A percentile compares a stretch with the other conserved stretches of the same genome.
phyloP scores from a whole-genome alignment of 768 basidiomycete genomes.

The Suillus hirtellus region DNA sequence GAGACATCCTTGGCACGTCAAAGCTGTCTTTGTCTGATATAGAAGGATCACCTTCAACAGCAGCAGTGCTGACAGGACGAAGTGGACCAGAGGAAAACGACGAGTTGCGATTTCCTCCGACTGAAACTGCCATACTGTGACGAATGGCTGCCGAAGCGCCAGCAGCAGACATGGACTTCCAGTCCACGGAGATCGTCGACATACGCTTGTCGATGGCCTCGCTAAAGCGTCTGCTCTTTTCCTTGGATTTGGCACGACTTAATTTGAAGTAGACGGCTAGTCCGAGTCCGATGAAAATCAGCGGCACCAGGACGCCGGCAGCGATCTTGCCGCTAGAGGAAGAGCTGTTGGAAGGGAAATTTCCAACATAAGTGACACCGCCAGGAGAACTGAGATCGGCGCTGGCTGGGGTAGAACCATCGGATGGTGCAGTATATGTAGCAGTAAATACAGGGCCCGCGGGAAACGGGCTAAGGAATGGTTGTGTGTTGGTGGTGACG shows the following conservation, averaged over 20 bases:
- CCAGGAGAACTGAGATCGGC: slow-evolving; percentile 41
- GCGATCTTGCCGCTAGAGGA: slow-evolving; percentile 60
- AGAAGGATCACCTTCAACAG: slow-evolving; percentile 41
- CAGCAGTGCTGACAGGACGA: slow-evolving; percentile 46
- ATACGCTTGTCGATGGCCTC: slow-evolving; percentile 78
- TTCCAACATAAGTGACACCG: slow-evolving; percentile 41
- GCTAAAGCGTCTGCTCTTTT: slow-evolving; percentile 60
- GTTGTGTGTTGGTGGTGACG: slow-evolving; percentile 47
- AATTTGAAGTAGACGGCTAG: slow-evolving; percentile 52
- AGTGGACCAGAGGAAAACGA: slow-evolving; percentile 63
- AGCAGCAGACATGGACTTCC: slow-evolving; percentile 69
- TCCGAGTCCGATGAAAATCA: slow-evolving; percentile 53
- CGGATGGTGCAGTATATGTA: slow-evolving; percentile 49
- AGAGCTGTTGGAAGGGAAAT: slow-evolving; percentile 36
- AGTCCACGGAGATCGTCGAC: slow-evolving; percentile 77
- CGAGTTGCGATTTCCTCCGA: slow-evolving; percentile 38
- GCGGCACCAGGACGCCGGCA: slow-evolving; percentile 60
- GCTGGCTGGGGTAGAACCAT: slow-evolving; percentile 39
- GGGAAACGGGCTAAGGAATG: slow-evolving; percentile 54
- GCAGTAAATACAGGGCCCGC: slow-evolving; percentile 72
- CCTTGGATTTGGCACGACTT: slow-evolving; percentile 48
- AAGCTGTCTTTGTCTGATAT: slow-evolving; percentile 39
- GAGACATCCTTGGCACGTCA: slow-evolving; percentile 40
- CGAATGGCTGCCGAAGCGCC: slow-evolving; percentile 78
- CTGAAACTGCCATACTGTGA: slow-evolving; percentile 55